phyloP scores from a whole-genome alignment of 805 yeast genomes.

The Wickerhamomyces pijperi region DNA sequence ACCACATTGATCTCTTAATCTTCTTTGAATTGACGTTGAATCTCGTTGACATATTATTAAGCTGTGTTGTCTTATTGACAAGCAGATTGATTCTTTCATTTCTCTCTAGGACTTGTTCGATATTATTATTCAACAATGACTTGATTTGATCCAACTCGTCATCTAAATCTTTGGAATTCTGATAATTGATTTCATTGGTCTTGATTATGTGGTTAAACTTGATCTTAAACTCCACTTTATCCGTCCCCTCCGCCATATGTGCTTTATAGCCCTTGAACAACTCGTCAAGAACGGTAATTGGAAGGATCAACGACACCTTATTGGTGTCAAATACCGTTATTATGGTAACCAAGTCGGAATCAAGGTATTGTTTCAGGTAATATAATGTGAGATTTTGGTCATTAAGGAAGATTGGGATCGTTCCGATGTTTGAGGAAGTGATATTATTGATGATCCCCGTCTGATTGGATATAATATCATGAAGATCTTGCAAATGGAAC shows the following conservation, averaged over 20 bases:
- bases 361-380: background rate
- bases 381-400: background rate
- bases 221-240: constrained; percentile 39
- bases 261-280: constrained; percentile 32
- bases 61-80: constrained; percentile 50
- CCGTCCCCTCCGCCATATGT: background rate
- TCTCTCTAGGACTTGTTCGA: constrained; percentile 44
- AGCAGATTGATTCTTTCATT: constrained; percentile 47
- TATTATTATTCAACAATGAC: constrained; percentile 47
- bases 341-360: background rate
- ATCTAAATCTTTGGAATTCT: constrained; percentile 17
- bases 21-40: constrained; percentile 42
- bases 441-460: background rate
- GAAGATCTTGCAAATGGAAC: background rate
- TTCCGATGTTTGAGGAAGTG: background rate
- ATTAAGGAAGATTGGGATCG: background rate
- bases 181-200: constrained; percentile 35
- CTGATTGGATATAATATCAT: background rate
- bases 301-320: background rate
- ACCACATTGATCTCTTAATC: constrained; percentile 45
- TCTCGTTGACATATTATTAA: constrained; percentile 40
- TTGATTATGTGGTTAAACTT: constrained; percentile 46
- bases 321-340: background rate
- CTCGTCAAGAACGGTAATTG: constrained; percentile 12
- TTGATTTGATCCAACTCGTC: constrained; percentile 47